Evolutionary conservation across 2,329 filamentous ascomycete species (phyloP).

Genomic region (Diaporthe citriasiana): DNA sequence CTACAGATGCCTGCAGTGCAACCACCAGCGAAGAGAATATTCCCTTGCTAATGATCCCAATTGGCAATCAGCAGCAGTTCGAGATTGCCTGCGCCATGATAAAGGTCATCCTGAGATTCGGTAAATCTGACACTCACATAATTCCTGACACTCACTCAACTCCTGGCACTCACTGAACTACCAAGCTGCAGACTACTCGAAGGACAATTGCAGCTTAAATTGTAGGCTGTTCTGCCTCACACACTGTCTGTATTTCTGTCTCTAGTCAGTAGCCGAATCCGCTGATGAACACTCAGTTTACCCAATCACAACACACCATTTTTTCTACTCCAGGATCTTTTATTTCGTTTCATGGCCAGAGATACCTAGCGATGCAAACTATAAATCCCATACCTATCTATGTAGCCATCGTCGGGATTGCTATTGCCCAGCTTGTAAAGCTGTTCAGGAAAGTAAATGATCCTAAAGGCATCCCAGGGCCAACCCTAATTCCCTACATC

Average conservation of each 20-base stretch:
- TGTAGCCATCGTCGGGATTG: neutral
- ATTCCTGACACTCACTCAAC: too few species aligned
- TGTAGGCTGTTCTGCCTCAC: neutral
- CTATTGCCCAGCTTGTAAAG: neutral
- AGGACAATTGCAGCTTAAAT: neutral
- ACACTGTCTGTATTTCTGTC: neutral
- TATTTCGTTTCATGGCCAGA: neutral
- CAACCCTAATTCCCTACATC: neutral
- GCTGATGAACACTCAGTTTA: neutral
- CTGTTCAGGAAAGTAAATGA: slow-evolving; percentile 7
- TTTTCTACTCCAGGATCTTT: too few species aligned
- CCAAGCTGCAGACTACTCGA: neutral
- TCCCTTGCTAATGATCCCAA: neutral
- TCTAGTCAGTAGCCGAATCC: neutral
- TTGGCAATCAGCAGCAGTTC: neutral
- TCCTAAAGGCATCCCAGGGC: neutral
- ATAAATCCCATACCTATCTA: neutral
- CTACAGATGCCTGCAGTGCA: neutral
- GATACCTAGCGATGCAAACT: neutral
- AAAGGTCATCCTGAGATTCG: neutral
- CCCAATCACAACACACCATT: neutral
- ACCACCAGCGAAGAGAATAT: neutral
- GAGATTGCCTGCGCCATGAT: neutral
- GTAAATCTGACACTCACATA: neutral
- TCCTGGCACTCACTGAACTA: neutral